These are phyloP conservation scores for Chaetomiaceae sp. DNA, from an alignment of 2,329 filamentous ascomycete species.

Conservation along the genomic window DNA sequence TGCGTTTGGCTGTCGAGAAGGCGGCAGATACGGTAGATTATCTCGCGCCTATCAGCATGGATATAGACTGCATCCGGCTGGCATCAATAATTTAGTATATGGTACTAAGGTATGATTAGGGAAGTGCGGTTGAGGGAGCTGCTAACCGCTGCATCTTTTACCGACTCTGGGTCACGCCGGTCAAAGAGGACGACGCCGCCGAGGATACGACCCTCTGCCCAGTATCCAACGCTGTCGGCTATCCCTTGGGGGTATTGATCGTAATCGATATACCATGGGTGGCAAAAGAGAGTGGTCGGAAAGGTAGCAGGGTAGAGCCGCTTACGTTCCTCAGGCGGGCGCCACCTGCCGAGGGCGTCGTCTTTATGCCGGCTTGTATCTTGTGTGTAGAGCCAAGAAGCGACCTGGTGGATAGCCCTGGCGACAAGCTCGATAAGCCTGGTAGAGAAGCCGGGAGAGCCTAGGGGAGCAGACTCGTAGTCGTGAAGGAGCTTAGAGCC, in stretches of 20 bases:
- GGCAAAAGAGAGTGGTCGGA: conserved; percentile 28
- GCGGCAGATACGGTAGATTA: conserved; percentile 11
- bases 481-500: conserved; percentile 15
- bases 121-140: background rate
- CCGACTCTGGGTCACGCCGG: background rate
- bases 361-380: conserved; percentile 25
- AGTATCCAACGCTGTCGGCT: conserved; percentile 30
- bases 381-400: conserved; percentile 24
- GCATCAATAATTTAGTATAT: background rate
- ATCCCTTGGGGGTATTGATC: conserved; percentile 31
- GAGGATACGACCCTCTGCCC: conserved; percentile 30
- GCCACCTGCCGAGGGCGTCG: conserved; percentile 25
- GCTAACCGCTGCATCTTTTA: background rate
- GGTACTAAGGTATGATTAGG: background rate
- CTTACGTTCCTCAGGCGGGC: conserved; percentile 10
- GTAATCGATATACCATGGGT: conserved; percentile 26
- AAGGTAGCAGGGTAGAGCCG: background rate
- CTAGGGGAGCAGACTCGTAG: conserved; percentile 25
- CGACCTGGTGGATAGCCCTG: conserved; percentile 31
- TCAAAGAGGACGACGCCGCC: conserved; percentile 29
- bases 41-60: background rate
- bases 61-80: conserved; percentile 4
- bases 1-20: conserved; percentile 3
- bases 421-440: conserved; percentile 33
- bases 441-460: conserved; percentile 28